A percentile compares a stretch with the other conserved stretches of the same genome.
phyloP scores from a whole-genome alignment of 2,329 filamentous ascomycete species.

The Dactylellina sp. region DNA sequence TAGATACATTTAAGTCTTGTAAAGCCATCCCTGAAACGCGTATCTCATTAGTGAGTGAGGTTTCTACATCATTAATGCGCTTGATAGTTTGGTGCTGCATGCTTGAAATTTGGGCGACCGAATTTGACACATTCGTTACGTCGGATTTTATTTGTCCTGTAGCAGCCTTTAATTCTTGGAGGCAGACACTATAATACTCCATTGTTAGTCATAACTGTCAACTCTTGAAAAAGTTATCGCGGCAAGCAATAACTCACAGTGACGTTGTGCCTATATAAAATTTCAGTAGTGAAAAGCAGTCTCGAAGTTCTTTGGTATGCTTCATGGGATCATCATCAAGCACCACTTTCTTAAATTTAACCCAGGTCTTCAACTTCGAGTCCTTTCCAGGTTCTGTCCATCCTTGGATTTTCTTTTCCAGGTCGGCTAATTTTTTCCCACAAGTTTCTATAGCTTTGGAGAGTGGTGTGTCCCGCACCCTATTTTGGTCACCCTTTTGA shows the following conservation, averaged over 20 bases:
- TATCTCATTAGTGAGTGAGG: too few relatives aligned
- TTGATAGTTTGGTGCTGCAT: conserved; percentile 17
- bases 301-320: conserved; percentile 7
- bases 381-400: conserved; percentile 8
- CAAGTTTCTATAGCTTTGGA: conserved; percentile 5
- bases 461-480: conserved; percentile 10
- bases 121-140: conserved; percentile 2
- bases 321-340: conserved; percentile 22
- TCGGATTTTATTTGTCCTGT: not conserved
- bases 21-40: too few relatives aligned
- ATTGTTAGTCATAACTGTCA: not conserved
- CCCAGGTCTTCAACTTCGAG: conserved; percentile 20
- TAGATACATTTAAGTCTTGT: not conserved
- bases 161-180: not conserved
- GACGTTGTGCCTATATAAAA: too few relatives aligned
- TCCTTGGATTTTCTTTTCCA: conserved; percentile 6
- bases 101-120: conserved; percentile 7
- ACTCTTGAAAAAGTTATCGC: too few relatives aligned
- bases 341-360: conserved; percentile 36
- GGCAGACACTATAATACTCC: conserved; percentile 2
- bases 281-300: not conserved
- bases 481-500: conserved; percentile 8
- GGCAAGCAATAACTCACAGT: too few relatives aligned
- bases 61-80: conserved; percentile 1
- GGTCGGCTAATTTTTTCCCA: conserved; percentile 11